These are phyloP conservation scores for Phascolomyces articulosus DNA, from an alignment of 371 early-diverging fungal genomes.

Conservation along the genomic window DNA sequence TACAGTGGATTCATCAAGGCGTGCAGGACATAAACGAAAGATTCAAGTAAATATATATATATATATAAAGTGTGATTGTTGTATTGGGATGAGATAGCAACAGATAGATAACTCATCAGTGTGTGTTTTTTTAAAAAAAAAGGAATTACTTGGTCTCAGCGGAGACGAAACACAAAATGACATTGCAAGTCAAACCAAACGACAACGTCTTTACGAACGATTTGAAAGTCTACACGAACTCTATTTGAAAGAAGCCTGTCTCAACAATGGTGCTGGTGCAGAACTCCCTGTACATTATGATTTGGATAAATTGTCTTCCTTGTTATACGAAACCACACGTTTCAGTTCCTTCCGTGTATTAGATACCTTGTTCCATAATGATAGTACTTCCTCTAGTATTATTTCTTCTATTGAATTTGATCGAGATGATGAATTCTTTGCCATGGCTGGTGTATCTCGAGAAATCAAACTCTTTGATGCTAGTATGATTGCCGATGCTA, in stretches of 20 bases:
- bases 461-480: slow-evolving; percentile 92
- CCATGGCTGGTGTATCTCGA: slow-evolving; percentile 90
- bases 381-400: slow-evolving; percentile 71
- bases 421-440: slow-evolving; percentile 89
- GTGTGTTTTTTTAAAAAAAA: too few species aligned
- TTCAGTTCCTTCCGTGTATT: slow-evolving; percentile 67
- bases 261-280: background rate
- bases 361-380: slow-evolving; percentile 80
- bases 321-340: slow-evolving; percentile 70
- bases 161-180: background rate
- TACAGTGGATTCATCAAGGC: background rate
- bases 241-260: slow-evolving; percentile 51
- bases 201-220: slow-evolving; percentile 58
- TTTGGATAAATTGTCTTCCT: slow-evolving; percentile 57
- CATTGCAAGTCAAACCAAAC: slow-evolving; percentile 27
- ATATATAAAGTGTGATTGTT: too few species aligned
- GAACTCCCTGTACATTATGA: background rate
- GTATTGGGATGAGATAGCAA: too few species aligned
- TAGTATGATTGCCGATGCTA: slow-evolving; percentile 47
- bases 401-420: slow-evolving; percentile 94
- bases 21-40: slow-evolving; percentile 2
- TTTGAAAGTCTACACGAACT: slow-evolving; percentile 72
- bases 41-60: background rate
- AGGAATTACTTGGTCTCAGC: background rate
- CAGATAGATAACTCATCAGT: too few species aligned